These are phyloP conservation scores for Jasminum sambac DNA, from an alignment of 257 asterid species.

Conservation along the genomic window DNA sequence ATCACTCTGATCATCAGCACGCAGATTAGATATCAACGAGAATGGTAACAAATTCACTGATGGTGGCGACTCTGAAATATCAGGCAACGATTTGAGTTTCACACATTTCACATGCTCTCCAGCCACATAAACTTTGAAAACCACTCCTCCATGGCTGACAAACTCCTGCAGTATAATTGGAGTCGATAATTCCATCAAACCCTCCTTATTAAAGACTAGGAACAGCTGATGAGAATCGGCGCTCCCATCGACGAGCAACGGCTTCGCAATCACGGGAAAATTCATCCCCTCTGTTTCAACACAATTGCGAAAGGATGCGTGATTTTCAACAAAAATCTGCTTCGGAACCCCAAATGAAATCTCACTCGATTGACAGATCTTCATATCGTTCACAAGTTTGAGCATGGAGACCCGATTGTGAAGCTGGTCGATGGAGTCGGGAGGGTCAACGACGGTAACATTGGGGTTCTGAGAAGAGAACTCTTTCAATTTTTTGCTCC, in stretches of 20 bases:
- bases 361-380: not conserved
- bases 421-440: constrained; percentile 54
- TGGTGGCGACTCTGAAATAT: constrained; percentile 38
- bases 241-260: constrained; percentile 58
- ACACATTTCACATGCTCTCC: constrained; percentile 65
- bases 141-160: constrained; percentile 84
- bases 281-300: constrained; percentile 21
- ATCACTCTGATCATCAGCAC: constrained; percentile 39
- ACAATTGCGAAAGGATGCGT: constrained; percentile 22
- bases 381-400: constrained; percentile 45
- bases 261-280: constrained; percentile 76
- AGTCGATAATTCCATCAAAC: constrained; percentile 42
- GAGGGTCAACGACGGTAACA: constrained; percentile 55
- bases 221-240: constrained; percentile 71
- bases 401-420: constrained; percentile 77
- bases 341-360: constrained; percentile 47
- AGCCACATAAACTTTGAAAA: constrained; percentile 80
- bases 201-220: constrained; percentile 53
- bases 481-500: constrained; percentile 49
- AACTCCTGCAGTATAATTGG: constrained; percentile 81
- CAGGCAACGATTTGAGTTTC: constrained; percentile 70
- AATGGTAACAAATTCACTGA: constrained; percentile 45
- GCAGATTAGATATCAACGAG: constrained; percentile 71
- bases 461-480: constrained; percentile 38
- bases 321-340: constrained; percentile 55